Evolutionary conservation across 2,329 filamentous ascomycete species (phyloP), one percentile per base, ranked within the genome.

Genomic region (Acrodontium crateriforme): DNA sequence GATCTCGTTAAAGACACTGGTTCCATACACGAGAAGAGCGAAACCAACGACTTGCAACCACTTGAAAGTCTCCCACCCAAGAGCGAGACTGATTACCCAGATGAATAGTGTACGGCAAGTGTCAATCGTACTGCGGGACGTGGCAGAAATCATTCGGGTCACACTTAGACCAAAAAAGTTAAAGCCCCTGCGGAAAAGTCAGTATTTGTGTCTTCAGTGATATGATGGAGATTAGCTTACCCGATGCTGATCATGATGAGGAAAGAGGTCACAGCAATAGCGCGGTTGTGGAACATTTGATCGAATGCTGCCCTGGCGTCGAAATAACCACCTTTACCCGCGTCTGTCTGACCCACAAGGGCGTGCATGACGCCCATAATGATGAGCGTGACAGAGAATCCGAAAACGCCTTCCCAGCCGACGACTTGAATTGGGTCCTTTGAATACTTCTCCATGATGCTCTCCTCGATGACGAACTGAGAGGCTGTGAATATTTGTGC

Each of bases 111-210:
- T 98, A 21, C 87, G 75, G 64, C 85, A 95, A 1, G 89, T 98
- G 55, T 98, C 89, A 45, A 98, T 95, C 17, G 87, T 95, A 17
- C 83, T 92, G 36, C 89, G 74, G 2, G 87, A 83, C 0, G 89
- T 98, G 8, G 89, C 89, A 38, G 80, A 91, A 41, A 98, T 83
- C 37, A 60, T 75, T 35, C 82, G 74, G 1, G 89, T 98, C 6
- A 98, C 87, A 1, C 81, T 89, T 7, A 98, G 70, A 6, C 89
- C 89, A 55, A 98, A 98, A 64, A 92, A 98, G 60, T 98, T 98
- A 70, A 95, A 98, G 29, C 87, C 85, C 38, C 83, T 91, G 37
- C 17, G 17, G 21, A 16, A 14, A 16, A 17, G 30, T 45, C 20
- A 41, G 38, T 17, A 36, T 24, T 15, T 18, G 9, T 7, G 13